Conservation (phyloP, 75 land plant genomes). For the Chamaecyparis obtusa region DNA sequence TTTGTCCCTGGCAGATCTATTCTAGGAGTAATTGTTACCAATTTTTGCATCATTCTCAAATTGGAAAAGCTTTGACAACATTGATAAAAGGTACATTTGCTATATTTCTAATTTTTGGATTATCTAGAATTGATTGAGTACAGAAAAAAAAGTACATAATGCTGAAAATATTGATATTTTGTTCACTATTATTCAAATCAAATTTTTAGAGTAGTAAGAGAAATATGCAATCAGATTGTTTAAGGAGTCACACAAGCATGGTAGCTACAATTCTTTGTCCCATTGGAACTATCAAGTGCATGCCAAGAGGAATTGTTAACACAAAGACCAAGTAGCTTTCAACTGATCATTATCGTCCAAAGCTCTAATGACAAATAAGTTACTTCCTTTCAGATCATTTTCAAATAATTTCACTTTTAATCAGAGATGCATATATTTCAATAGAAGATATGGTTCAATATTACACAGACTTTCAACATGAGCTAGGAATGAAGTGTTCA, state of each 20-base stretch:
- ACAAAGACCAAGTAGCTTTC: not conserved
- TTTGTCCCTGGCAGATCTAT: too few species aligned
- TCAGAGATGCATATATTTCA: not conserved
- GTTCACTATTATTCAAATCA: too few species aligned
- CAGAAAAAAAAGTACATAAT: too few species aligned
- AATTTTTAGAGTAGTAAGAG: too few species aligned
- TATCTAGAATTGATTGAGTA: too few species aligned
- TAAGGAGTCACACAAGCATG: not conserved
- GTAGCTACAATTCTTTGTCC: constrained; percentile 3
- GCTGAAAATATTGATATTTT: too few species aligned
- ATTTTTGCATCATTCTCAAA: too few species aligned
- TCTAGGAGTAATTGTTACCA: too few species aligned
- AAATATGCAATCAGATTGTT: too few species aligned
- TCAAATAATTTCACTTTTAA: not conserved
- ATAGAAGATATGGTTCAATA: not conserved
- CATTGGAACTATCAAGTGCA: not conserved
- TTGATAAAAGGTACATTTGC: too few species aligned
- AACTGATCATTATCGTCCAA: not conserved
- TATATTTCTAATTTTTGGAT: too few species aligned
- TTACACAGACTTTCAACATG: constrained; percentile 26
- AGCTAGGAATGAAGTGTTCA: constrained; percentile 46
- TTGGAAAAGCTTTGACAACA: too few species aligned
- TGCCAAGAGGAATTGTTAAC: not conserved
- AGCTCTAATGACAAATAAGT: not conserved
- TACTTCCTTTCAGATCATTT: not conserved